phyloP scores from a whole-genome alignment of 208 protist species.

The Naegleria gruberi region DNA sequence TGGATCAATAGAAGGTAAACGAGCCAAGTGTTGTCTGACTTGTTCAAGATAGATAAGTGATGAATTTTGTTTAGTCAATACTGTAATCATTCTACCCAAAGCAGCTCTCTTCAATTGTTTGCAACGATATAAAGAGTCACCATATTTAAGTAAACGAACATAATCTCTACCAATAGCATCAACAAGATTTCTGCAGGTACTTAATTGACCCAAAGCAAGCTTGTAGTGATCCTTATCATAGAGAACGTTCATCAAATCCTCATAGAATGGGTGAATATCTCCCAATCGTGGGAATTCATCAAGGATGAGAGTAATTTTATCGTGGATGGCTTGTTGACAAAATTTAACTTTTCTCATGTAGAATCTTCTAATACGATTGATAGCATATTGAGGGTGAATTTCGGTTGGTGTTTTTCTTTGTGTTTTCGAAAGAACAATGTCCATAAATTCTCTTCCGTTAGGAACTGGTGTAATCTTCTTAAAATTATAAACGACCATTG shows the following conservation, averaged over 20 bases:
- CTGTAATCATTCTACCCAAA: conserved; percentile 96
- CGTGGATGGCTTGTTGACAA: conserved; percentile 94
- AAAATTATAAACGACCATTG: conserved; percentile 19
- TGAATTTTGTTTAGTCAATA: conserved; percentile 89
- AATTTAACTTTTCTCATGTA: conserved; percentile 99
- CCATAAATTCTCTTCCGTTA: conserved; percentile 96
- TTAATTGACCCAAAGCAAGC: conserved; percentile 98
- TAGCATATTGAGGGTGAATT: conserved; percentile 97
- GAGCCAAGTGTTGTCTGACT: conserved; percentile 98
- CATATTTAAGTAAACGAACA: conserved; percentile 97
- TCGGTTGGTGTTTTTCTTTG: conserved; percentile 99
- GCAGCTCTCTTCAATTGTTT: conserved; percentile 99
- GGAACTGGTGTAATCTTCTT: conserved; percentile 76
- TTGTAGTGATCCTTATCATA: conserved; percentile 99
- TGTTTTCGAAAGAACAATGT: conserved; percentile 98
- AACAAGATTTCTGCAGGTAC: conserved; percentile 88
- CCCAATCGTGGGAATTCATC: conserved; percentile 90
- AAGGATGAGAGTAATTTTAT: conserved; percentile 92
- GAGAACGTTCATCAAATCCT: conserved; percentile 99
- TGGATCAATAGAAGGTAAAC: conserved; percentile 99
- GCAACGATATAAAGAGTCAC: conserved; percentile 98
- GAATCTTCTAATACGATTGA: conserved; percentile 96
- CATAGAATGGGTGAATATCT: conserved; percentile 99
- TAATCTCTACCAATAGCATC: conserved; percentile 97
- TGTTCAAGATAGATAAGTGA: conserved; percentile 98